Evolutionary conservation across 2,329 filamentous ascomycete species (phyloP), one percentile per base, ranked within the genome.

Genomic region (Colletotrichum gigasporum): DNA sequence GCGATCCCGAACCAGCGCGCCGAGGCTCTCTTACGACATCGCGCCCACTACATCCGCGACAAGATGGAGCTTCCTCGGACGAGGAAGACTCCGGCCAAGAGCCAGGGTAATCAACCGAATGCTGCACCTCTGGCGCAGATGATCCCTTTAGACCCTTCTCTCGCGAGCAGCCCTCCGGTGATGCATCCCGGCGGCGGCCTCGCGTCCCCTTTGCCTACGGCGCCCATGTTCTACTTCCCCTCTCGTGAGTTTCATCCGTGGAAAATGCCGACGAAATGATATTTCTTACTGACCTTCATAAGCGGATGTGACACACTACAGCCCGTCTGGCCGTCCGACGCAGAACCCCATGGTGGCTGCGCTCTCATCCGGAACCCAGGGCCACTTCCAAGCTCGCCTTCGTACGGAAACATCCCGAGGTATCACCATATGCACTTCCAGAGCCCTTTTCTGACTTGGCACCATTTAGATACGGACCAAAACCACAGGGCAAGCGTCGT

Each of bases 401-500:
- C 32, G 60, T 63, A 44, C 12, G 47, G 35, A 48, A 22, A 7
- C n/a, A 14, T 5, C 18, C 14, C 24, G 30, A 34, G 7, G 12
- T 34, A 2, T 1, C 12, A 1, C 9, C 3, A 39, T 1, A 2
- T 4, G 3, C 12, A 10, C 5, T 18, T n/a, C 3, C 14, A 28
- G 5, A 16, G 20, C 9, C 14, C 10, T 7, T 20, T 8, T 22
- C 18, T 52, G 8, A 32, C n/a, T 8, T 18, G 0, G 18, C 26
- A 11, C 22, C 6, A 11, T 5, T 18, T 18, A 63, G 60, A 53
- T 14, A 63, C 45, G 10, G 60, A 63, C 32, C n/a, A 41, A 11
- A 47, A 60, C 24, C 56, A 57, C 34, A 48, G 60, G 47, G 60
- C 60, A 8, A 60, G 55, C 3, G 37, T 63, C 26, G 32, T 63